A percentile compares a stretch with the other conserved stretches of the same genome.
phyloP scores from a whole-genome alignment of 129 eudicot species.

The Flaveria bidentis region DNA sequence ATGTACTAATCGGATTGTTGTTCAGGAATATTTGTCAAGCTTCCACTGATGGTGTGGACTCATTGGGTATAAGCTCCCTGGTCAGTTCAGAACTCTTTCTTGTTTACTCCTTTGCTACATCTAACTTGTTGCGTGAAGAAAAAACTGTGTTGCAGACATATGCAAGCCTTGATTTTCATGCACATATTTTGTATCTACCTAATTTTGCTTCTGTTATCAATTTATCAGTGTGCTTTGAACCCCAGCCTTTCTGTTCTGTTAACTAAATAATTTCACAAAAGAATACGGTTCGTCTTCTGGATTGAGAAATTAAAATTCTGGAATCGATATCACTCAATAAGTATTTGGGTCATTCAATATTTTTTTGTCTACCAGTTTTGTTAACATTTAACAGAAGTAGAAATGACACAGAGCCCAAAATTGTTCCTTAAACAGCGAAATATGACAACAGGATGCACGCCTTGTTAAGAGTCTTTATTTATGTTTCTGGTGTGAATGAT shows the following conservation, averaged over 20 bases:
- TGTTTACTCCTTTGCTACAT: constrained; percentile 11
- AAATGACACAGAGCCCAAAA: not conserved
- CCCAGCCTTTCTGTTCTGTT: constrained; percentile 10
- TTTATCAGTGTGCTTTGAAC: not conserved
- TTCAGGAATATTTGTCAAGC: constrained; percentile 50
- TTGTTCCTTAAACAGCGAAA: not conserved
- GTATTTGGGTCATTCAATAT: not conserved
- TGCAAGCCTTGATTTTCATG: constrained; percentile 15
- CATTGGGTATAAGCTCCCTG: constrained; percentile 58
- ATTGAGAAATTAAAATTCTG: constrained; percentile 5
- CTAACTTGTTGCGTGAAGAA: not conserved
- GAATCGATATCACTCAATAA: constrained; percentile 9
- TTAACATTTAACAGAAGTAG: not conserved
- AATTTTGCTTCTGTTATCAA: constrained; percentile 1
- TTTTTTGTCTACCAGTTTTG: not conserved
- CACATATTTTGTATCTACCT: constrained; percentile 11
- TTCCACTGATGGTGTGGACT: constrained; percentile 64
- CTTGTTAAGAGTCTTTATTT: not conserved
- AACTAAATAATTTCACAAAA: not conserved
- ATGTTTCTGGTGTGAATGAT: constrained; percentile 7
- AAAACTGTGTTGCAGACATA: constrained; percentile 5
- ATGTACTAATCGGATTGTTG: constrained; percentile 25
- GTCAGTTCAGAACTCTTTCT: constrained; percentile 44
- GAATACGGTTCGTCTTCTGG: constrained; percentile 8
- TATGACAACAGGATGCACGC: not conserved